Conservation (phyloP, 768 basidiomycete species). For the Podaxis mareebaensis region DNA sequence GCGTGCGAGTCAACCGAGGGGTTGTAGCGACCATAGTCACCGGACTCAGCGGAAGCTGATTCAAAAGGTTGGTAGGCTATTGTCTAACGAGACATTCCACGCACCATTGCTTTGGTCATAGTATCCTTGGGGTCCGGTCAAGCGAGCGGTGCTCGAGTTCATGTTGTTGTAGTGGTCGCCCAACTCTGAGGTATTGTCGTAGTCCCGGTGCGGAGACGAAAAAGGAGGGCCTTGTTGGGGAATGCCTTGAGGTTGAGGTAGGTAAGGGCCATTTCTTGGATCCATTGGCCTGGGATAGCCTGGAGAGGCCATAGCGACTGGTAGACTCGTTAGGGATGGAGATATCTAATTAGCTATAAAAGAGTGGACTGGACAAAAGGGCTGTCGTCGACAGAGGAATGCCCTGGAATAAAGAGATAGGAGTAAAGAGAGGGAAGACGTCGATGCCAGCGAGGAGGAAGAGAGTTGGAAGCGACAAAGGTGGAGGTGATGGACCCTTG, state of each 20-base stretch:
- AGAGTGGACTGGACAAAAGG: conserved; percentile 18
- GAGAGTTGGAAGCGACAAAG: conserved; percentile 19
- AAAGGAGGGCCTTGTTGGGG: conserved; percentile 20
- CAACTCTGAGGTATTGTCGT: conserved; percentile 50
- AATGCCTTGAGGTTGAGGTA: conserved; percentile 26
- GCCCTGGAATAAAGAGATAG: conserved; percentile 1
- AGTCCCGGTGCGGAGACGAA: conserved; percentile 38
- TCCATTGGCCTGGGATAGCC: conserved; percentile 22
- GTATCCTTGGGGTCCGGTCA: conserved; percentile 46
- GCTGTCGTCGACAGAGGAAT: conserved; percentile 3
- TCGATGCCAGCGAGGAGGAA: conserved; percentile 22
- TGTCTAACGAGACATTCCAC: background rate
- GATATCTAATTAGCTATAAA: conserved; percentile 18
- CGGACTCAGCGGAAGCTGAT: conserved; percentile 24
- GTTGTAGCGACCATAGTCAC: conserved; percentile 47
- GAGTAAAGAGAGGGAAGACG: conserved; percentile 15
- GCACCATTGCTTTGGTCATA: conserved; percentile 37
- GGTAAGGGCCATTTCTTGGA: conserved; percentile 20
- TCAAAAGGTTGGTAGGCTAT: conserved; percentile 9
- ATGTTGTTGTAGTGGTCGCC: conserved; percentile 52
- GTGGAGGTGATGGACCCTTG: conserved; percentile 25
- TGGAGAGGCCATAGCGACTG: conserved; percentile 17
- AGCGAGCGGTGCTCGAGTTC: conserved; percentile 56
- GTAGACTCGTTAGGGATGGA: conserved; percentile 2
- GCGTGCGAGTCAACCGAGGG: conserved; percentile 63